Conservation (phyloP, 148 eudicot genomes). For the Rhododendron vialii region DNA sequence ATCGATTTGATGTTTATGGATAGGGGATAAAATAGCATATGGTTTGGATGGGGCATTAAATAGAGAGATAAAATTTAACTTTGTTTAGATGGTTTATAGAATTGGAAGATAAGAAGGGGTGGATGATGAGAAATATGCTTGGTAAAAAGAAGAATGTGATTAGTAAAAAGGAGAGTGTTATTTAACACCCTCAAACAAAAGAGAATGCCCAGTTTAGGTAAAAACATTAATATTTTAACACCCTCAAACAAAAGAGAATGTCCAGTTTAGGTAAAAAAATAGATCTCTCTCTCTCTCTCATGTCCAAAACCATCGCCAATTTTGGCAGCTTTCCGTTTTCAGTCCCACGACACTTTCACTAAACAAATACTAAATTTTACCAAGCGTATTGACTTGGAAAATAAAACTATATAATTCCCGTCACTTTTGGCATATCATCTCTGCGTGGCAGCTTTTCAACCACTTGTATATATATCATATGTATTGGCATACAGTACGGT, state of each 20-base stretch:
- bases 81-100: too few relatives aligned
- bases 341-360: not conserved
- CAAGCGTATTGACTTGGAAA: not conserved
- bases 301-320: not conserved
- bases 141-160: too few relatives aligned
- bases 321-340: not conserved
- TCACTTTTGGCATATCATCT: not conserved
- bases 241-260: not conserved
- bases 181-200: not conserved
- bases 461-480: not conserved
- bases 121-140: too few relatives aligned
- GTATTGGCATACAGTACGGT: not conserved
- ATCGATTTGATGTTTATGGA: too few relatives aligned
- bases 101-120: too few relatives aligned
- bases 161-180: too few relatives aligned
- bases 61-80: too few relatives aligned
- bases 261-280: not conserved
- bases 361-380: not conserved
- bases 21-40: too few relatives aligned
- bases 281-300: not conserved
- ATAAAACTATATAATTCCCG: not conserved
- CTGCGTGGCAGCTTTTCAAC: constrained; percentile 5
- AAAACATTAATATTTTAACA: too few relatives aligned
- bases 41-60: too few relatives aligned
- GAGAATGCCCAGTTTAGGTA: too few relatives aligned